Conservation (phyloP, 768 basidiomycete species). For the Lanmaoa pseudosensibilis region DNA sequence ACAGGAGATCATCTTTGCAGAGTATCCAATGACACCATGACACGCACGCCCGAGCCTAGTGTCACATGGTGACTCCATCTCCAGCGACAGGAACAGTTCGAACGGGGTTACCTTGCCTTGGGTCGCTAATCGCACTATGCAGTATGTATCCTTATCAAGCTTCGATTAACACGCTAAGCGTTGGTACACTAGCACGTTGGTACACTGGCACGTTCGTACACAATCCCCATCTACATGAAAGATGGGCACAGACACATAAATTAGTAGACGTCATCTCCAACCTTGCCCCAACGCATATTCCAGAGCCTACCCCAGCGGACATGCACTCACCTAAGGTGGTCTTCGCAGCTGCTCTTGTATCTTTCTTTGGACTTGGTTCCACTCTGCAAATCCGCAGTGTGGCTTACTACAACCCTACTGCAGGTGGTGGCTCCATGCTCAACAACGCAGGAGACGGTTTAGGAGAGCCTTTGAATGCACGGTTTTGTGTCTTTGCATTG, state of each 20-base stretch:
- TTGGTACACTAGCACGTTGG: background rate
- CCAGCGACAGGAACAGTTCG: background rate
- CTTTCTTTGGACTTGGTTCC: constrained; percentile 2
- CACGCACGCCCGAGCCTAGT: background rate
- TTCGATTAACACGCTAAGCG: background rate
- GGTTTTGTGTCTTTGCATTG: background rate
- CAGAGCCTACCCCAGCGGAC: background rate
- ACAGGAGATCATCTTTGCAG: background rate
- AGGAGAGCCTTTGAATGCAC: constrained; percentile 46
- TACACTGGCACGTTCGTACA: constrained; percentile 2
- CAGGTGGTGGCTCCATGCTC: constrained; percentile 45
- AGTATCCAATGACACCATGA: background rate
- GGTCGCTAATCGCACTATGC: background rate
- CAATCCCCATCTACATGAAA: background rate
- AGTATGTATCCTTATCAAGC: background rate
- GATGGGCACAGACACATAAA: background rate
- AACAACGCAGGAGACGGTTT: constrained; percentile 39
- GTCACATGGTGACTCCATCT: background rate
- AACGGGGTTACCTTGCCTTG: background rate
- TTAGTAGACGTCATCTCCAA: background rate
- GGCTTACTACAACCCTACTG: constrained; percentile 38
- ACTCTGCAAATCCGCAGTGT: constrained; percentile 8
- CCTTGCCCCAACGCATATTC: background rate
- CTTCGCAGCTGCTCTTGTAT: background rate
- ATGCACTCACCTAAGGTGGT: background rate